phyloP scores from a whole-genome alignment of 192 early-diverging fungal species.

The Allomyces javanicus region DNA sequence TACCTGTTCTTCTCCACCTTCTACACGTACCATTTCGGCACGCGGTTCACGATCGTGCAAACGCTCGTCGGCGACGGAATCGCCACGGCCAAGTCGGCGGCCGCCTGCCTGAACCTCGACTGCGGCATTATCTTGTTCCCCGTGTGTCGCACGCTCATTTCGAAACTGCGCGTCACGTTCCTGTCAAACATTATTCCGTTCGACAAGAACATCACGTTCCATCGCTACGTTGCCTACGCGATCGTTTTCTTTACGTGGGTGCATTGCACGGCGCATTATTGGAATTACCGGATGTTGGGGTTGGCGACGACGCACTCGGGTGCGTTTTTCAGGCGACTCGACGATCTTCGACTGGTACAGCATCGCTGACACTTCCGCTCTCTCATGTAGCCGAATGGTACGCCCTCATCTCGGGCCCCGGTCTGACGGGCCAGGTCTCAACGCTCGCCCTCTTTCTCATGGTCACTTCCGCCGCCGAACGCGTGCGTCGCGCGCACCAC shows the following conservation, averaged over 20 bases:
- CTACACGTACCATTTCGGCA: not conserved
- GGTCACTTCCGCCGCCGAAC: slow-evolving; percentile 46
- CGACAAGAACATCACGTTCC: slow-evolving; percentile 64
- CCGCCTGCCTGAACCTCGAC: slow-evolving; percentile 52
- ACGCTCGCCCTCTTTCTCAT: slow-evolving; percentile 51
- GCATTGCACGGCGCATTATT: slow-evolving; percentile 53
- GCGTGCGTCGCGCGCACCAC: slow-evolving; percentile 36
- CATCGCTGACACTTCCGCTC: too few species aligned
- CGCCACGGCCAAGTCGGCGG: slow-evolving; percentile 11
- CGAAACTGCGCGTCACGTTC: slow-evolving; percentile 49
- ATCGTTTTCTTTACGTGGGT: slow-evolving; percentile 57
- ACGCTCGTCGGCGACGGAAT: not conserved
- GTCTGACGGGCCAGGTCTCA: slow-evolving; percentile 62
- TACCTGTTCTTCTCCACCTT: not conserved
- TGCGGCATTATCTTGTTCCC: slow-evolving; percentile 60
- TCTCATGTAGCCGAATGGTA: slow-evolving; percentile 17
- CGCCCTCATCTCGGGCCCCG: slow-evolving; percentile 47
- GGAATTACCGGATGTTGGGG: slow-evolving; percentile 41
- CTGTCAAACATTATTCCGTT: slow-evolving; percentile 60
- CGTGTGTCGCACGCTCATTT: slow-evolving; percentile 62
- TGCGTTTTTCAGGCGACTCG: slow-evolving; percentile 2
- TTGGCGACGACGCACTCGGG: slow-evolving; percentile 6
- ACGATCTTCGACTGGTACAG: not conserved
- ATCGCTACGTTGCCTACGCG: slow-evolving; percentile 57
- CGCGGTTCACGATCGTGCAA: not conserved